Conservation (phyloP, 768 basidiomycete species). For the Lactarius sanguifluus region DNA sequence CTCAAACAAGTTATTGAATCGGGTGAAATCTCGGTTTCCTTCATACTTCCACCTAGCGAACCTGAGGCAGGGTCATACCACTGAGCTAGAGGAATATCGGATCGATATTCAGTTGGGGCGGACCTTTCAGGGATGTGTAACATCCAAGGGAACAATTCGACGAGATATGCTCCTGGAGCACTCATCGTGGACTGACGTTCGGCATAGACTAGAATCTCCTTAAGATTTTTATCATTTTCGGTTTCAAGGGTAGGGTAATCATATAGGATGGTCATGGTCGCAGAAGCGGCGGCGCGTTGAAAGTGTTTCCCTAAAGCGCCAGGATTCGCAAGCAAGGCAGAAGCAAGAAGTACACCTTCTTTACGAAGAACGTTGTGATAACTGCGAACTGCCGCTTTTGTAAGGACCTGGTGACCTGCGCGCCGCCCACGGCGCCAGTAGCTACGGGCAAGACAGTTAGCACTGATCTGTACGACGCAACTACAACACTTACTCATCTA, state of each 20-base stretch:
- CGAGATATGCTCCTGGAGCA: not conserved
- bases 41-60: not conserved
- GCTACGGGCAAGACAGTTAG: not conserved
- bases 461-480: not conserved
- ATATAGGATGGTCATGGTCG: not conserved
- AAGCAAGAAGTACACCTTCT: not conserved
- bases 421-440: not conserved
- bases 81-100: not conserved
- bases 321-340: not conserved
- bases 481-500: not conserved
- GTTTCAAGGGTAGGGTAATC: not conserved
- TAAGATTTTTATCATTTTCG: not conserved
- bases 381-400: not conserved
- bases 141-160: not conserved
- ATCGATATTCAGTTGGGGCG: not conserved
- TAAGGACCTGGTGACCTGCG: not conserved
- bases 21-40: not conserved
- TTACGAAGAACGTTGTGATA: not conserved
- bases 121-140: not conserved
- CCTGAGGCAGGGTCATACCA: not conserved
- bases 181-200: not conserved
- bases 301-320: not conserved
- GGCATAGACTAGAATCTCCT: not conserved
- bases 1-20: not conserved
- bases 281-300: not conserved